phyloP scores from a whole-genome alignment of 441 rosid species.

The Raphanus hybrid region DNA sequence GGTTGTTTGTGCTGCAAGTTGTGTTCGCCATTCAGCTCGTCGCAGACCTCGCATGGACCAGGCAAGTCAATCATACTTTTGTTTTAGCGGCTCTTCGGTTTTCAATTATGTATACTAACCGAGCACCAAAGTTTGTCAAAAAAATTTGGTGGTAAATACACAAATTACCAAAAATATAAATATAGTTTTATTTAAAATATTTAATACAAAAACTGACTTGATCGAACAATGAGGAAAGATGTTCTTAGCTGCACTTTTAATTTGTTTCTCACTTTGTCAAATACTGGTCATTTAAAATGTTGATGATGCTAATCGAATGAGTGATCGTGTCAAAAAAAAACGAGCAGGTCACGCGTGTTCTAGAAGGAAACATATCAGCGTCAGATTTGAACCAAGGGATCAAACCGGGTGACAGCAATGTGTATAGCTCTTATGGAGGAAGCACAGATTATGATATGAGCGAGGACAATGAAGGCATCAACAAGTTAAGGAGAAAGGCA shows the following conservation, averaged over 20 bases:
- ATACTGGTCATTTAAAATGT: neutral
- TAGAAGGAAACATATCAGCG: neutral
- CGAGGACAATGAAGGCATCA: neutral
- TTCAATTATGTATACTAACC: neutral
- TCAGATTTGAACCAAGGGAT: neutral
- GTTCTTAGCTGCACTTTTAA: neutral
- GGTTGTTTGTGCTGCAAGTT: constrained; percentile 1
- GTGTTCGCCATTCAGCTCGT: constrained; percentile 3
- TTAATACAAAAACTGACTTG: neutral
- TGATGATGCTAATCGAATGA: neutral
- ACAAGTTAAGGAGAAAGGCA: neutral
- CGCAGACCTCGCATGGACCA: constrained; percentile 2
- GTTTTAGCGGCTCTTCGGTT: neutral
- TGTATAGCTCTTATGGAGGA: neutral
- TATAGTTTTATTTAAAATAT: neutral
- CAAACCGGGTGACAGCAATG: constrained; percentile 2
- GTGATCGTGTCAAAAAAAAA: neutral
- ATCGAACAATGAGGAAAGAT: neutral
- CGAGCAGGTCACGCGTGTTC: neutral
- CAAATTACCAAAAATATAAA: neutral
- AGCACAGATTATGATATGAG: constrained; percentile 1
- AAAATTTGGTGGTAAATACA: neutral
- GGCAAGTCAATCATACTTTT: neutral
- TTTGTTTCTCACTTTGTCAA: neutral
- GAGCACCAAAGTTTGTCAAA: neutral